phyloP scores from a whole-genome alignment of 768 basidiomycete genomes.

The Termitomyces eurrhizus region DNA sequence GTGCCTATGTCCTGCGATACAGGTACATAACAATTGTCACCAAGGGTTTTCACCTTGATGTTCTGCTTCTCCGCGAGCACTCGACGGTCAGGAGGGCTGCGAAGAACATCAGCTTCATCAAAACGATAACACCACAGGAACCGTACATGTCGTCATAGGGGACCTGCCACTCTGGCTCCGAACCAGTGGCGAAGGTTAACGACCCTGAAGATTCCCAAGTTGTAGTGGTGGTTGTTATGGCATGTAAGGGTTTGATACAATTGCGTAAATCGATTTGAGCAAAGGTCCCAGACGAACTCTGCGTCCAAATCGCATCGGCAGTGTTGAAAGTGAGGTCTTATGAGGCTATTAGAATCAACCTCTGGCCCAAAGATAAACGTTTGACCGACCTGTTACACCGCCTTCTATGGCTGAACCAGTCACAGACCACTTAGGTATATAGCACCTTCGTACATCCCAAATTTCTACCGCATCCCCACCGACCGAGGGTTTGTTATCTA shows the following conservation, averaged over 20 bases:
- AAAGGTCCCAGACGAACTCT: constrained; percentile 73
- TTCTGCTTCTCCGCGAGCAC: constrained; percentile 28
- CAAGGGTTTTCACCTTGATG: constrained; percentile 49
- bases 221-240: constrained; percentile 56
- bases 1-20: constrained; percentile 56
- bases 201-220: constrained; percentile 68
- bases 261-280: constrained; percentile 74
- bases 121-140: background rate
- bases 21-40: constrained; percentile 51
- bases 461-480: constrained; percentile 68
- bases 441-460: constrained; percentile 81
- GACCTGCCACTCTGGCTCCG: constrained; percentile 50
- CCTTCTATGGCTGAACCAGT: constrained; percentile 63
- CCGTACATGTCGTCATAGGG: constrained; percentile 81
- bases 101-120: constrained; percentile 5
- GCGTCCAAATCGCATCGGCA: constrained; percentile 68
- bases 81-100: constrained; percentile 36
- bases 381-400: constrained; percentile 61
- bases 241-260: constrained; percentile 59
- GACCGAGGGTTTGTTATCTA: constrained; percentile 11
- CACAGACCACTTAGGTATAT: constrained; percentile 82
- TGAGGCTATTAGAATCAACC: background rate
- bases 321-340: constrained; percentile 68
- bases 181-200: constrained; percentile 63
- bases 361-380: background rate